Evolutionary conservation across 2,329 filamentous ascomycete genomes (phyloP).

Genomic region (Venturiaceae sp.): DNA sequence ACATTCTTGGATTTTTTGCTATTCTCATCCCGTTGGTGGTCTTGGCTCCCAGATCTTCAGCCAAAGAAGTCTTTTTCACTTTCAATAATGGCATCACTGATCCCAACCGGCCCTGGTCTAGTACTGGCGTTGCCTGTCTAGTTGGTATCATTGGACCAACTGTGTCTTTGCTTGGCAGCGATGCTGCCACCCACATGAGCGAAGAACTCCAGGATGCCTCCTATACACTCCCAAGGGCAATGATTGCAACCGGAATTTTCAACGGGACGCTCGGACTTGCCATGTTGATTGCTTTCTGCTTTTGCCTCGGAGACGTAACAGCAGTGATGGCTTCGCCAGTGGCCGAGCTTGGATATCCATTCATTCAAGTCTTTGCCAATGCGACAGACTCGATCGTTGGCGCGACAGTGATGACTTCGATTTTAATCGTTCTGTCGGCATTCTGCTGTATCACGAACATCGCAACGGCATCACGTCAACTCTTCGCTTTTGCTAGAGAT

Average conservation of each 20-base stretch:
- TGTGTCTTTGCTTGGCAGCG: slow-evolving; percentile 26
- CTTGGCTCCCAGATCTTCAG: slow-evolving; percentile 29
- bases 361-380: slow-evolving; percentile 25
- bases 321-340: slow-evolving; percentile 12
- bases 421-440: slow-evolving; percentile 22
- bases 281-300: slow-evolving; percentile 19
- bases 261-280: slow-evolving; percentile 20
- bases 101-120: slow-evolving; percentile 25
- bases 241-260: slow-evolving; percentile 19
- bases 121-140: slow-evolving; percentile 33
- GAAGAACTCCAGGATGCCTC: slow-evolving; percentile 21
- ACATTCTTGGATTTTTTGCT: slow-evolving; percentile 43
- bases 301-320: slow-evolving; percentile 16
- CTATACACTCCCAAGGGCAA: slow-evolving; percentile 18
- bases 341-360: slow-evolving; percentile 18
- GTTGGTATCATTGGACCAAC: slow-evolving; percentile 31
- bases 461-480: slow-evolving; percentile 27
- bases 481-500: slow-evolving; percentile 33
- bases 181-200: slow-evolving; percentile 26
- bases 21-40: slow-evolving; percentile 38
- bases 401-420: slow-evolving; percentile 20
- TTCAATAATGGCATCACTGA: slow-evolving; percentile 33
- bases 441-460: slow-evolving; percentile 23
- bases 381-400: slow-evolving; percentile 21
- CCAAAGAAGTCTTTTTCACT: slow-evolving; percentile 34